Conservation (phyloP, 2,329 filamentous ascomycete species). For the Nannizziopsis arthrosporioides region DNA sequence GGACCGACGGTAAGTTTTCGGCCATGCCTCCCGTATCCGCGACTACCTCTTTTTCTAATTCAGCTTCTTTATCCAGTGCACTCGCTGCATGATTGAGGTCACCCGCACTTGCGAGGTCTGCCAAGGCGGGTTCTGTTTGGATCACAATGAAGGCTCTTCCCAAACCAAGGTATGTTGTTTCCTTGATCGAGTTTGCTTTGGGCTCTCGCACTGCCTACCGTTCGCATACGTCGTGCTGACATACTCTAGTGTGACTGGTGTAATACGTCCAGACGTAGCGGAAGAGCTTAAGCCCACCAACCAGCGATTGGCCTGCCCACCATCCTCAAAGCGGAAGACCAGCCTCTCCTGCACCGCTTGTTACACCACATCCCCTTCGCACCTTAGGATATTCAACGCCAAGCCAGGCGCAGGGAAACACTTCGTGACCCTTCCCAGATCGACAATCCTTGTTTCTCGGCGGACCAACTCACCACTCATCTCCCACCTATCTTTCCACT, state of each 20-base stretch:
- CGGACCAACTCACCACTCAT: no score
- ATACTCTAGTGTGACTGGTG: constrained; percentile 34
- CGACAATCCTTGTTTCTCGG: not conserved
- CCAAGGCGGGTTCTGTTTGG: constrained; percentile 66
- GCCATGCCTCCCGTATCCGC: not conserved
- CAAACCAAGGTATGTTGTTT: constrained; percentile 37
- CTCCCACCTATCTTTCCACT: no score
- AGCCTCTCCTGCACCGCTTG: not conserved
- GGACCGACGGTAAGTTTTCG: constrained; percentile 58
- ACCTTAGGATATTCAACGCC: no score
- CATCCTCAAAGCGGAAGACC: no score
- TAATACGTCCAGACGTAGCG: constrained; percentile 20
- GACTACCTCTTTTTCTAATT: constrained; percentile 1
- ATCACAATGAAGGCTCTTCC: constrained; percentile 73
- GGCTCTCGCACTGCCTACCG: constrained; percentile 1
- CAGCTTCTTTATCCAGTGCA: constrained; percentile 45
- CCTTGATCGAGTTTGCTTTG: not conserved
- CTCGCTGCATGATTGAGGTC: constrained; percentile 58
- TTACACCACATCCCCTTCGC: constrained; percentile 13
- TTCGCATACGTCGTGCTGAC: constrained; percentile 2
- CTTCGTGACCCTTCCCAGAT: no score
- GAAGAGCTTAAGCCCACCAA: not conserved
- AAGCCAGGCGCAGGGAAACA: no score
- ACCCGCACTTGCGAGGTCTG: constrained; percentile 63
- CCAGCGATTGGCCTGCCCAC: no score